These are phyloP conservation scores for Multifurca ochricompacta DNA, from an alignment of 768 basidiomycete genomes.

Conservation along the genomic window DNA sequence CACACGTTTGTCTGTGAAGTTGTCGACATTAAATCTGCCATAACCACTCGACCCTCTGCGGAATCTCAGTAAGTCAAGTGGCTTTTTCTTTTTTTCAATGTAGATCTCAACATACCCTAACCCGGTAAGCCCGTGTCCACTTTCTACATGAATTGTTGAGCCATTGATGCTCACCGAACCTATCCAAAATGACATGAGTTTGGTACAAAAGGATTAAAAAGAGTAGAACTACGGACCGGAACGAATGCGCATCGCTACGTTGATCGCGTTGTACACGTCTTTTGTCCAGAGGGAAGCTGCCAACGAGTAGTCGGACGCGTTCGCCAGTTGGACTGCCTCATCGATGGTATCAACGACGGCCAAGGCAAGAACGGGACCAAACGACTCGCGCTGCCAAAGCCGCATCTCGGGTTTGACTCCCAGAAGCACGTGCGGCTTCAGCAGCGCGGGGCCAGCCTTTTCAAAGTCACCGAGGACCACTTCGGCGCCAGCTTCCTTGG, in stretches of 20 bases:
- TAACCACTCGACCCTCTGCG: conserved; percentile 35
- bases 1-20: conserved; percentile 41
- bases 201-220: background rate
- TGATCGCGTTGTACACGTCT: conserved; percentile 37
- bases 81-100: background rate
- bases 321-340: conserved; percentile 51
- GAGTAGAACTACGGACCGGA: conserved; percentile 29
- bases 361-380: conserved; percentile 50
- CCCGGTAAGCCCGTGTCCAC: conserved; percentile 32
- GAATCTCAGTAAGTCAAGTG: background rate
- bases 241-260: conserved; percentile 41
- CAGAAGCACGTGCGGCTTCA: conserved; percentile 44
- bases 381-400: conserved; percentile 52
- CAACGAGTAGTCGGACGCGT: conserved; percentile 45
- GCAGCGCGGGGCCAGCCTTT: conserved; percentile 30
- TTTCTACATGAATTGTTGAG: conserved; percentile 40
- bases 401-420: conserved; percentile 43
- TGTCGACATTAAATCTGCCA: conserved; percentile 43
- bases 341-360: conserved; percentile 40
- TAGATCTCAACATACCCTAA: conserved; percentile 35
- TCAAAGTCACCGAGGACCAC: conserved; percentile 38
- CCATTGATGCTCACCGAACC: conserved; percentile 52
- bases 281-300: conserved; percentile 45
- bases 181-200: conserved; percentile 19
- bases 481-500: conserved; percentile 37